Evolutionary conservation across 768 basidiomycete species (phyloP), one percentile per base, ranked within the genome.

Genomic region (Harrya chromipes): DNA sequence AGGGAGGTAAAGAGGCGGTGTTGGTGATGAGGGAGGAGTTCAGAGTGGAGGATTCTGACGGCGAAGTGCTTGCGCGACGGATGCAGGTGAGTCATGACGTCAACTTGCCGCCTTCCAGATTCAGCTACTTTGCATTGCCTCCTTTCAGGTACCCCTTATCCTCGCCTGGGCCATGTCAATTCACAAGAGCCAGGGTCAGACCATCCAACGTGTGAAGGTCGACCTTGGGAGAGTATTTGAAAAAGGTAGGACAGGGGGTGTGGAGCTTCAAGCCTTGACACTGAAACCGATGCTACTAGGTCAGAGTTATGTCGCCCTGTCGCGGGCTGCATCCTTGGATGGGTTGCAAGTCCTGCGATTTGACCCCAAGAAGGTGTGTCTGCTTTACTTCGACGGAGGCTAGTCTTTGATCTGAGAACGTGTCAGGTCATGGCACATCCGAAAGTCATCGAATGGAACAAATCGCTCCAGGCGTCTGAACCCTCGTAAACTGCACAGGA

Each of bases 141-240:
- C 36, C 17, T 23, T 11, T 2, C 55, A 88, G 83, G 58, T 90
- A 2, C 87, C 88, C 0, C 66, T 94, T 4, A 87, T 90, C 42
- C 76, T 85, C 0, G 82, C 85, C 0, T 89, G 84, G 85, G 85
- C 86, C 0, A 83, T 87, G 73, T 81, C 81, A 2, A 87, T 90
- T 49, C 86, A 89, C 69, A 90, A 90, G 65, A 80, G 78, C 49
- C 87, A 89, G 59, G 87, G 86, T 1, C 84, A 87, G 57, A 88
- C 87, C 0, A 76, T 90, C 38, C 76, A 80, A 38, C 72, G 77
- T 38, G 80, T 85, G 46, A 83, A 77, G 57, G 74, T 87, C 27
- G 83, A 85, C 61, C 75, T 88, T 16, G 74, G 77, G 10, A 75
- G 70, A 34, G 81, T 85, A n/a, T 87, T 87, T 59, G 85, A 79